Base-by-base conservation (phyloP, 805 yeast species). In the Saccharomyces paradoxus region DNA sequence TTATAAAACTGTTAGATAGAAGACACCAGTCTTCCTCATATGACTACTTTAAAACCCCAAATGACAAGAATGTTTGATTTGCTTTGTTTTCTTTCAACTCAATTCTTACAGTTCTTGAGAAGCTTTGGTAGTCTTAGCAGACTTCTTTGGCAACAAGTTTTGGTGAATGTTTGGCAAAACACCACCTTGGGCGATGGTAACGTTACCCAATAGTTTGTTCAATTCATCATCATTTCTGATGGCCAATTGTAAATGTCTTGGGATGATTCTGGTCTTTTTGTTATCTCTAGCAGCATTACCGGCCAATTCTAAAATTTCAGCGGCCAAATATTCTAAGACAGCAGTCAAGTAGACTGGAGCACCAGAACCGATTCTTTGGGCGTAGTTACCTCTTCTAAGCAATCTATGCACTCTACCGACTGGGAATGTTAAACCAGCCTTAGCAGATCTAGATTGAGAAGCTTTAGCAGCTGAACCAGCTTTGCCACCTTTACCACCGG, bases 251-350 rank as follows among this genome's bases (percentile, higher is more conserved):
- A 91, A 84, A 78, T 91, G 97, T 83, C 97, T 92, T 80, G 98
- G 98, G 69, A 90, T 89, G 69, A 91, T 91, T 86, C 98, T 91
- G 71, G 97, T 86, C 84, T 92, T 94, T 84, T 92, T 92, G 91
- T 89, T 90, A 78, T 92, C 97, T 82, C 96, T 88, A 60, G 98
- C 97, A 67, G 97, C 98, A 79, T 89, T 89, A 81, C 97, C 97
- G 60, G 97, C 97, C 77, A 89, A 85, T 81, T 92, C 98, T 70
- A 92, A 84, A 64, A 92, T 89, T 84, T 92, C 98, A 65, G 97
- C 97, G 72, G 97, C 91, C 74, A 92, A 83, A 76, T 92, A 92
- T 79, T 92, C 98, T 70, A 92, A 81, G 56, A 92, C 97, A 55
- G 98, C 96, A 65, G 98, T 91, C 73, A 92, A 81, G 80, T 91